Evolutionary conservation across 768 basidiomycete genomes (phyloP), one percentile per base, ranked within the genome.

Genomic region (Boletellus ananiceps): DNA sequence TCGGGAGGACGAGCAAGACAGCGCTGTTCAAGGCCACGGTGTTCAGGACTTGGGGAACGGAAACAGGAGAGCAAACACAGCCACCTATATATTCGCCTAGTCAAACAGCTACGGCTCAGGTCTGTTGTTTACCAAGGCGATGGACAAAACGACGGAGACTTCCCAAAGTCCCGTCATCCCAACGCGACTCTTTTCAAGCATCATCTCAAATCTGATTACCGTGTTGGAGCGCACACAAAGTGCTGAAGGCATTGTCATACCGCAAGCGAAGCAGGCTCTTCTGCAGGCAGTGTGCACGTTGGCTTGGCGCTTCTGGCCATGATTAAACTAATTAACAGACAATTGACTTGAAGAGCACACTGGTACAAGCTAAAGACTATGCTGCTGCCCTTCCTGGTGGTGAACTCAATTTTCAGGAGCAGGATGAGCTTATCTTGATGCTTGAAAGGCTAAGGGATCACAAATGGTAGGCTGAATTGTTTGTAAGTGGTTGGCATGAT

Each of bases 371-470:
- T 0, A 85, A 78, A 58, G 79, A 83, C 8, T 66, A 79, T 38
- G 82, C 84, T 0, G 58, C 57, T 8, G 67, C 70, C 40, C 70
- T 91, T 6, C 83, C 86, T 0, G 88, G 88, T 2, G 88, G 88
- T 8, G 88, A 90, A 60, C 69, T 89, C 47, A 67, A 74, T 40
- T 74, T 81, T 35, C 72, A 79, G 35, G 84, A 88, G 44, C 88
- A 91, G 57, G 79, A 83, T 52, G 79, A 85, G 40, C 74, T 89
- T 5, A 83, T 89, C 40, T 64, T 67, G 31, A 84, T 88, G 81
- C 70, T 91, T 11, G 79, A 84, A 58, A 71, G 68, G 16, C 56
- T 90, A 49, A 75, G 77, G 49, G 78, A 82, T 52, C 76, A 81
- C 42, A 89, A 86, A 69, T 36, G 37, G 56, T 61, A 34, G 27